Base-by-base conservation (phyloP, 140 eudicot species). In the Cichorium intybus region DNA sequence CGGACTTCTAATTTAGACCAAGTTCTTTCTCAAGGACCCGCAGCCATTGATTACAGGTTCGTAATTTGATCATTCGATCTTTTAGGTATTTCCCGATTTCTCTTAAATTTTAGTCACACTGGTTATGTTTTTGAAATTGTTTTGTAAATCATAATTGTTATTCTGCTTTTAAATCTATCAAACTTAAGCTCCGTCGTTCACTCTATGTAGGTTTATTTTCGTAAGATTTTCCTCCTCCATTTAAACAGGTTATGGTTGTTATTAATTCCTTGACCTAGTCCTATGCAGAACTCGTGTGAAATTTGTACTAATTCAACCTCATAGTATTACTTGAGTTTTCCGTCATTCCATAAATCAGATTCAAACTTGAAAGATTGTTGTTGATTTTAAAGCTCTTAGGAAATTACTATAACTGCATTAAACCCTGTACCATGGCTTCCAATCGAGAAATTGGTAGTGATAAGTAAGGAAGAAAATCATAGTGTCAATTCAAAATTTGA, bases 11-110 rank as follows among this genome's bases (percentile, higher is more conserved):
- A 52, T 71, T 29, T 68, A 6, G 63, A 66, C 26, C 72, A 74
- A 16, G 77, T 58, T 26, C 27, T 17, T 10, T 63, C 86, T 75
- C 78, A 80, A 67, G 84, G 80, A 20, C 95, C 88, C 9, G 79
- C 82, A 47, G 33, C 95, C 41, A 51, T 85, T 60, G 90, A 85
- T 76, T 82, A 85, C 85, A 53, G 87, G 95, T 84, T 47, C 48
- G 68, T 33, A 20, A 24, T 27, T 34, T 24, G 2, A 15, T 48
- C 46, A 47, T 69, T 67, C 41, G 7, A 14, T 67, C 31, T 67
- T 64, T 15, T 24, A 49, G n/a, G 43, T 20, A 2, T 56, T 28
- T 50, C 9, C 41, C 35, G 11, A 52, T 24, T 21, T 23, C 7
- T 52, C 5, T 53, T 2, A 4, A 16, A 17, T 28, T 2, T n/a